Percentiles rank a stretch among this genome's conserved stretches.
phyloP scores from a whole-genome alignment of 2,329 filamentous ascomycete genomes.

The Epichloe aotearoae region DNA sequence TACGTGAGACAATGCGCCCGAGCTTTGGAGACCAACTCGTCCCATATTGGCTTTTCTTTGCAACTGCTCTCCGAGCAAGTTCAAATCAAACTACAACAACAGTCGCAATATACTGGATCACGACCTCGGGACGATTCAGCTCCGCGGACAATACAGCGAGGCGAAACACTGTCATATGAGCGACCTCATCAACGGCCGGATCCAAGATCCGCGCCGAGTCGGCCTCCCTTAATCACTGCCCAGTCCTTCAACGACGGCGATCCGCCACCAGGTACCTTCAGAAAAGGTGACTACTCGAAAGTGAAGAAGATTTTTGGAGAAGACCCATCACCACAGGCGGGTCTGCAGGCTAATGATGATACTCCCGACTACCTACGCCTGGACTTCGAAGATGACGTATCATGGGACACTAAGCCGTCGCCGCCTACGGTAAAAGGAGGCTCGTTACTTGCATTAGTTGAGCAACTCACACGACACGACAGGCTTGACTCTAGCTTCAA shows the following conservation, averaged over 20 bases:
- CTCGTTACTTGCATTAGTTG: conserved; percentile 76
- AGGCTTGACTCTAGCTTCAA: conserved; percentile 93
- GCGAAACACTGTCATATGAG: conserved; percentile 43
- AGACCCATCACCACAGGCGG: conserved; percentile 38
- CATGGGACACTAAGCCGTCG: conserved; percentile 72
- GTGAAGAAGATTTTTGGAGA: conserved; percentile 55
- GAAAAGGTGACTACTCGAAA: conserved; percentile 50
- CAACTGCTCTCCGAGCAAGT: conserved; percentile 79
- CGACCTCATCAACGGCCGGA: conserved; percentile 42
- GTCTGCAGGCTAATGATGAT: conserved; percentile 50
- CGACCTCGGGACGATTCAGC: conserved; percentile 32
- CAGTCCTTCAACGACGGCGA: conserved; percentile 56
- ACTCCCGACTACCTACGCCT: conserved; percentile 72
- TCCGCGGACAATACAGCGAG: conserved; percentile 41
- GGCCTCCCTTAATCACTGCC: conserved; percentile 37
- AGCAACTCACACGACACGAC: conserved; percentile 91
- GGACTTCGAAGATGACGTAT: conserved; percentile 78
- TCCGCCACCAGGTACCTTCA: conserved; percentile 33
- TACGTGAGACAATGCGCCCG: conserved; percentile 65
- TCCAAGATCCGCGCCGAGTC: conserved; percentile 31
- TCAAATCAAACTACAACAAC: conserved; percentile 38
- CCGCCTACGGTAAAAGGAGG: conserved; percentile 74
- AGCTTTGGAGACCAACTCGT: conserved; percentile 74
- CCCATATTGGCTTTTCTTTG: conserved; percentile 76
- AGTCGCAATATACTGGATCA: conserved; percentile 19